Conservation (phyloP, 2,329 filamentous ascomycete species). For the Aciculosporium take region DNA sequence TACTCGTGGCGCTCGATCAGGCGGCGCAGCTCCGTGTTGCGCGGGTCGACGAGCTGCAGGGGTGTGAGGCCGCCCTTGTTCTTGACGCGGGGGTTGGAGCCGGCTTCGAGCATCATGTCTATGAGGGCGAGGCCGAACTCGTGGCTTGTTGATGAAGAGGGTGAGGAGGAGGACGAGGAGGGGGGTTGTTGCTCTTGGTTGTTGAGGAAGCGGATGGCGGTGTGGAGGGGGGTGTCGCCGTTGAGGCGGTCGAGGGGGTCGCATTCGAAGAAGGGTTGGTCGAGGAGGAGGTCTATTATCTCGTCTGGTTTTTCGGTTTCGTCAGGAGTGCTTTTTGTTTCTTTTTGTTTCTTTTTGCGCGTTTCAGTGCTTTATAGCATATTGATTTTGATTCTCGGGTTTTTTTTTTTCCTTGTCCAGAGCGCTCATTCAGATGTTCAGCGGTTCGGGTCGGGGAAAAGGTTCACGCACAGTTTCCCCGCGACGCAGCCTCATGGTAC, state of each 20-base stretch:
- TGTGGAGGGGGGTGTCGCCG: constrained; percentile 67
- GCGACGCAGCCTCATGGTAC: constrained; percentile 75
- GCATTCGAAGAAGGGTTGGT: constrained; percentile 75
- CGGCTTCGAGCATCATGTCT: constrained; percentile 71
- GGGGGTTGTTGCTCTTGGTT: constrained; percentile 44
- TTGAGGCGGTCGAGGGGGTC: constrained; percentile 60
- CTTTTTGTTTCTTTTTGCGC: background rate
- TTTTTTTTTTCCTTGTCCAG: background rate
- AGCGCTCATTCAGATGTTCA: too few relatives aligned
- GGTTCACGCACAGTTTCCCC: constrained; percentile 61
- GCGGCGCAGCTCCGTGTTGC: constrained; percentile 45
- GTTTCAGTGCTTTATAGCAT: too few relatives aligned
- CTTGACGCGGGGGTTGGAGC: constrained; percentile 39
- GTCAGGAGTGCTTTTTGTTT: background rate
- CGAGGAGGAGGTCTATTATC: constrained; percentile 66
- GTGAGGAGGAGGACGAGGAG: too few relatives aligned
- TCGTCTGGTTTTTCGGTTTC: constrained; percentile 43
- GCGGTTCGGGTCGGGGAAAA: background rate
- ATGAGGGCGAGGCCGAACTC: constrained; percentile 54
- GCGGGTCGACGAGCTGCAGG: constrained; percentile 57
- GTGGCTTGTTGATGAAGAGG: too few relatives aligned
- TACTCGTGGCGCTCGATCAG: constrained; percentile 61
- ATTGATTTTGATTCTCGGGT: background rate
- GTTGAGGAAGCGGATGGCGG: constrained; percentile 65
- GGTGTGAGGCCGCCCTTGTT: constrained; percentile 65